phyloP scores from a whole-genome alignment of 2,329 filamentous ascomycete species.

The Eurotiales sp. region DNA sequence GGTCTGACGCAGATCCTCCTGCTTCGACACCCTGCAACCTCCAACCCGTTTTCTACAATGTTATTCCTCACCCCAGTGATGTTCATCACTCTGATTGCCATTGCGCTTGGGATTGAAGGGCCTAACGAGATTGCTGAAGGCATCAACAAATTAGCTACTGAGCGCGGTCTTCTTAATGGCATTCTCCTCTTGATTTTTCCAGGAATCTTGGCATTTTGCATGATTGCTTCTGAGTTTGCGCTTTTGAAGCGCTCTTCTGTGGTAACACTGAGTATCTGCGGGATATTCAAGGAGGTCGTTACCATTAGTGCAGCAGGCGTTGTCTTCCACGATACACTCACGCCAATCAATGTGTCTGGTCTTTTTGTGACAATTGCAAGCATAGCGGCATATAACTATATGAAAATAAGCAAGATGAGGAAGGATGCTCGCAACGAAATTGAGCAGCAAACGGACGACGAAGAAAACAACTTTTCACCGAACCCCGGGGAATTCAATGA shows the following conservation, averaged over 20 bases:
- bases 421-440: conserved; percentile 57
- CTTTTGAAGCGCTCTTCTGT: conserved; percentile 92
- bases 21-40: conserved; percentile 87
- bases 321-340: conserved; percentile 85
- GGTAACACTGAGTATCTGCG: conserved; percentile 91
- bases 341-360: conserved; percentile 80
- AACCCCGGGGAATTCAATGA: conserved; percentile 1
- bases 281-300: conserved; percentile 98
- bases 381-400: conserved; percentile 87
- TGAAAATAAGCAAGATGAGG: conserved; percentile 89
- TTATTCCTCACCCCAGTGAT: conserved; percentile 98
- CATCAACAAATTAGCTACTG: conserved; percentile 58
- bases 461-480: conserved; percentile 12
- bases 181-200: conserved; percentile 81
- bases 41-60: conserved; percentile 94
- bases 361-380: conserved; percentile 83
- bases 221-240: conserved; percentile 96
- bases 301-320: conserved; percentile 86
- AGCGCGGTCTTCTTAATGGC: conserved; percentile 65
- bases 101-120: conserved; percentile 85
- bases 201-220: conserved; percentile 85
- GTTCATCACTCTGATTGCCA: conserved; percentile 75
- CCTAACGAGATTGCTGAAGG: conserved; percentile 65
- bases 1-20: conserved; percentile 96
- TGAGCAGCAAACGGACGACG: conserved; percentile 10